Base-by-base conservation (phyloP, 2,329 filamentous ascomycete genomes). In the Hypoxylon sp. region DNA sequence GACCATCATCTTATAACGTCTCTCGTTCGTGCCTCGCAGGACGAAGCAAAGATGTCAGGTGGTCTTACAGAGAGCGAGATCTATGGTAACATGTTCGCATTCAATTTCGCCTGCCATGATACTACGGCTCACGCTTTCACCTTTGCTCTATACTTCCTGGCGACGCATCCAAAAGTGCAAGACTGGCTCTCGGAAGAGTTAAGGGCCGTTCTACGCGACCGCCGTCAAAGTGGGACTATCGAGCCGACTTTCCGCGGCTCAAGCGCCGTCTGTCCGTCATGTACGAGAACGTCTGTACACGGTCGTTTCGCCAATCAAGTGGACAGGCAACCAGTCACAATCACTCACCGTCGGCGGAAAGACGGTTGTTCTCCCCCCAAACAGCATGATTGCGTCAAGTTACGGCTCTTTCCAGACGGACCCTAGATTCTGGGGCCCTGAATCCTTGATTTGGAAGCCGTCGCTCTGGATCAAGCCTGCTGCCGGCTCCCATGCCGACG, bases 101-200 rank as follows among this genome's bases (percentile, higher is more conserved):
- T 60, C 47, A 67, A 63, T 40, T 67, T 67, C 45, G 81, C 81
- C 0, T 81, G 81, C 0, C 79, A 82, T 53, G 81, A 83, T 55
- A 82, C 80, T 0, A 80, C 79, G 0, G 78, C 80, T 0, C 75
- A 79, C 20, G 76, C 76, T 0, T 64, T 82, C 6, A 73, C 74
- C 0, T 81, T 75, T 48, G 69, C 74, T 0, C 64, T 80, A 1
- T 65, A 76, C 5, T 75, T 80, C 5, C 71, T 84, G 1, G 79
- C 81, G 2, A 71, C 74, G 0, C 60, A 79, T 35, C 78, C 76
- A 0, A 67, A 75, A 2, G 73, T 79, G 1, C 81, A 83, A 56
- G 72, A 76, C 3, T 82, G 78, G 78, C 43, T 80, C 0, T 65
- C 71, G 0, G 73, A 79, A 45, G 79, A 80, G 47, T 64, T 80